phyloP scores from a whole-genome alignment of 2,329 filamentous ascomycete genomes.

The Daldinia eschscholtzii region DNA sequence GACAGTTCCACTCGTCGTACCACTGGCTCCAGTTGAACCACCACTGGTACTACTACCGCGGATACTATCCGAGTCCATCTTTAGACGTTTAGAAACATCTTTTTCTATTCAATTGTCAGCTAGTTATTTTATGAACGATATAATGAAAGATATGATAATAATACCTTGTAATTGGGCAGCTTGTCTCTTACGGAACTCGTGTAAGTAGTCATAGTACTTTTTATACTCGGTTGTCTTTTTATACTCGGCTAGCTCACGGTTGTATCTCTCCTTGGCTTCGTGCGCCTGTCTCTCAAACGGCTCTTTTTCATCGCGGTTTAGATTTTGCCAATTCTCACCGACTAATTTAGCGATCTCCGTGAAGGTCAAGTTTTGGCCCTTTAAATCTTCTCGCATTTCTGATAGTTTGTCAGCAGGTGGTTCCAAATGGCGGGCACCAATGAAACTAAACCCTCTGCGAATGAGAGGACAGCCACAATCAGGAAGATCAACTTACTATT shows the following conservation, averaged over 20 bases:
- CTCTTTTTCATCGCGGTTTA: slow-evolving; percentile 76
- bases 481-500: slow-evolving; percentile 71
- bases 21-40: slow-evolving; percentile 57
- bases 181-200: slow-evolving; percentile 83
- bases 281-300: slow-evolving; percentile 79
- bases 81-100: slow-evolving; percentile 64
- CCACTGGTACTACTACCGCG: slow-evolving; percentile 58
- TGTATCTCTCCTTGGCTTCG: slow-evolving; percentile 81
- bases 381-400: slow-evolving; percentile 83
- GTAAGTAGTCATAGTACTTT: slow-evolving; percentile 77
- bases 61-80: slow-evolving; percentile 57
- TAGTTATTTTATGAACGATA: not conserved
- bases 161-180: slow-evolving; percentile 67
- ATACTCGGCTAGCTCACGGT: slow-evolving; percentile 77
- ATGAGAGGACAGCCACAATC: not conserved
- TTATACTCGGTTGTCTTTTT: slow-evolving; percentile 80
- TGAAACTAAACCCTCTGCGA: not conserved
- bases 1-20: slow-evolving; percentile 56
- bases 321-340: slow-evolving; percentile 83
- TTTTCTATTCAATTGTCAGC: slow-evolving; percentile 55
- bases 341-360: slow-evolving; percentile 87
- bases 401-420: slow-evolving; percentile 22
- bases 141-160: slow-evolving; percentile 23
- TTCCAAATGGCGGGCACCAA: slow-evolving; percentile 1
- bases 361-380: slow-evolving; percentile 81